These are phyloP conservation scores for Filosporella fistucella DNA, from an alignment of 495 filamentous ascomycete genomes.

Conservation along the genomic window DNA sequence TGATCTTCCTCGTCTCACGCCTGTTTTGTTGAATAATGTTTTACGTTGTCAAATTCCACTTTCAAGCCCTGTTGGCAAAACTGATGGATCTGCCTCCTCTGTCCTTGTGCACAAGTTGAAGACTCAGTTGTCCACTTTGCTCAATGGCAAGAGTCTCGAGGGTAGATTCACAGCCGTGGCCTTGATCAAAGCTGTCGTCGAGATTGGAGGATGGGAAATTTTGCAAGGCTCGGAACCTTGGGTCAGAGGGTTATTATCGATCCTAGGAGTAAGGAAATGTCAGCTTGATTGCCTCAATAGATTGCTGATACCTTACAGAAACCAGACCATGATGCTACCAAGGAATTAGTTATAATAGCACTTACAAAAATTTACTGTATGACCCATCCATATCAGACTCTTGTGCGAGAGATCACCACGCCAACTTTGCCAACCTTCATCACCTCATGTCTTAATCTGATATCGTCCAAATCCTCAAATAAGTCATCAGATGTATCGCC, in stretches of 20 bases:
- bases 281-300: background rate
- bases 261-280: conserved; percentile 54
- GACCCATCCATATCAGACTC: conserved; percentile 72
- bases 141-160: conserved; percentile 66
- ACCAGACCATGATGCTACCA: conserved; percentile 65
- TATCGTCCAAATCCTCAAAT: conserved; percentile 39
- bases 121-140: conserved; percentile 67
- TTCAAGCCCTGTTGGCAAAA: conserved; percentile 42
- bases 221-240: conserved; percentile 65
- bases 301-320: conserved; percentile 42
- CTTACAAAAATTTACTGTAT: conserved; percentile 77
- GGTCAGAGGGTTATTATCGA: conserved; percentile 64
- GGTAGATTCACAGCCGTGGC: conserved; percentile 73
- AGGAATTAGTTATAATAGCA: conserved; percentile 68
- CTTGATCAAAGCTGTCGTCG: conserved; percentile 73
- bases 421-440: conserved; percentile 73
- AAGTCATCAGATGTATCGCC: conserved; percentile 31
- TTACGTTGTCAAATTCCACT: conserved; percentile 55
- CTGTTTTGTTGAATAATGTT: conserved; percentile 56
- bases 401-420: conserved; percentile 84
- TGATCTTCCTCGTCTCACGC: conserved; percentile 59
- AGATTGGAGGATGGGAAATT: conserved; percentile 75
- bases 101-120: conserved; percentile 72
- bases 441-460: conserved; percentile 63
- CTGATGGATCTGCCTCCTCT: conserved; percentile 52